Conservation (phyloP, 2,329 filamentous ascomycete genomes). For the Microdochium nivale region DNA sequence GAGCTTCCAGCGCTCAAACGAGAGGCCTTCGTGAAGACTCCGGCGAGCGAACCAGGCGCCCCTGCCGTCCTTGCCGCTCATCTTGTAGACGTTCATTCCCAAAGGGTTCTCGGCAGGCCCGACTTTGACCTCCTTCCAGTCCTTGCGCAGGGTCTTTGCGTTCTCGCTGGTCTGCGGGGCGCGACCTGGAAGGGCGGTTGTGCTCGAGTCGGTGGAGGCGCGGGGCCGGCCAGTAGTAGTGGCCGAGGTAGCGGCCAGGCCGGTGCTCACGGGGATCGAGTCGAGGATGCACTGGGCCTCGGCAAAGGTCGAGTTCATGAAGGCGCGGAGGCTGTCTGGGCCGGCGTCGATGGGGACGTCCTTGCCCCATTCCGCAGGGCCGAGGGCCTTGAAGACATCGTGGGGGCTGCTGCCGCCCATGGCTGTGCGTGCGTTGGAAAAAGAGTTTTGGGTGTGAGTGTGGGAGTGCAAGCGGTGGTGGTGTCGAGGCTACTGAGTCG, state of each 20-base stretch:
- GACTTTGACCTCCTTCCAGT: constrained; percentile 82
- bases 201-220: constrained; percentile 42
- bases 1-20: constrained; percentile 69
- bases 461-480: too few relatives aligned
- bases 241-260: constrained; percentile 29
- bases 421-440: background rate
- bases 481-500: too few relatives aligned
- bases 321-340: constrained; percentile 39
- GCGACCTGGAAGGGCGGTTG: constrained; percentile 12
- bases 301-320: constrained; percentile 51
- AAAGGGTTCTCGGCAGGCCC: constrained; percentile 65
- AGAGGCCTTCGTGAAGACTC: constrained; percentile 71
- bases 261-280: constrained; percentile 53
- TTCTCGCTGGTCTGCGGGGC: constrained; percentile 34
- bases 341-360: constrained; percentile 10
- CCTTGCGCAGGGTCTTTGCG: constrained; percentile 55
- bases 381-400: constrained; percentile 42
- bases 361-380: constrained; percentile 38
- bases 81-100: constrained; percentile 71
- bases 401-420: constrained; percentile 26
- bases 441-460: too few relatives aligned
- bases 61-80: constrained; percentile 68
- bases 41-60: constrained; percentile 85
- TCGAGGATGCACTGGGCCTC: constrained; percentile 65
- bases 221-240: constrained; percentile 37